Percentiles rank a stretch among this genome's conserved stretches.
These are phyloP conservation scores for Penicillium brasilianum DNA, from an alignment of 2,329 filamentous ascomycete genomes.

Conservation along the genomic window DNA sequence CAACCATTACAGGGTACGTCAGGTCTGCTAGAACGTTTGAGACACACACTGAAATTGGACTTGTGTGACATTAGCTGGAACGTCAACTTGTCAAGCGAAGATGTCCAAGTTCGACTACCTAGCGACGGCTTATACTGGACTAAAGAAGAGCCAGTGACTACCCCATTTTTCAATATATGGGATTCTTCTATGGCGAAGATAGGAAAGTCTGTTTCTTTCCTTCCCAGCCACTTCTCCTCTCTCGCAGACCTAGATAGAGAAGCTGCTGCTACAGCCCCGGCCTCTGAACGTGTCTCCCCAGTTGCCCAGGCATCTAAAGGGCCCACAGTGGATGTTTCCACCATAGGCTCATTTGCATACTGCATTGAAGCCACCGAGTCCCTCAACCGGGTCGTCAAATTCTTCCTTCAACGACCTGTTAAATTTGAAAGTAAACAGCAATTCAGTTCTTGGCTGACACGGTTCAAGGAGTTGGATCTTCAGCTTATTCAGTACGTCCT, in stretches of 20 bases:
- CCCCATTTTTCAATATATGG: constrained; percentile 55
- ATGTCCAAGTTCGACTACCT: constrained; percentile 47
- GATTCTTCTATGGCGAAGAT: constrained; percentile 48
- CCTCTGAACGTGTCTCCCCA: constrained; percentile 6
- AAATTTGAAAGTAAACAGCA: constrained; percentile 48
- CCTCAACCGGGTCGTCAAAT: constrained; percentile 43
- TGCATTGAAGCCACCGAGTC: constrained; percentile 51
- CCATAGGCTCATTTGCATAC: constrained; percentile 55
- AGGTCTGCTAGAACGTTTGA: no score
- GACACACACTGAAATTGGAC: no score
- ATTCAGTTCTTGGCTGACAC: constrained; percentile 52
- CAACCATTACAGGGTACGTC: constrained; percentile 40
- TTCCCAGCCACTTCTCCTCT: constrained; percentile 32
- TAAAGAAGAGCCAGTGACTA: constrained; percentile 45
- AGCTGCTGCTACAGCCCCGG: neutral
- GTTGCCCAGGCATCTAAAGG: constrained; percentile 19
- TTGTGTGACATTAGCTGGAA: constrained; percentile 36
- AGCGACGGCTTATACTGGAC: constrained; percentile 52
- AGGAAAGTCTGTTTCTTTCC: constrained; percentile 48
- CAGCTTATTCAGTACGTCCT: constrained; percentile 46
- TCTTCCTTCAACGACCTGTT: constrained; percentile 53
- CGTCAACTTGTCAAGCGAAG: constrained; percentile 43
- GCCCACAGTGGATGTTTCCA: constrained; percentile 44
- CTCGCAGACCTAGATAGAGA: constrained; percentile 12
- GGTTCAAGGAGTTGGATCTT: constrained; percentile 57